phyloP scores from a whole-genome alignment of 2,329 filamentous ascomycete species.

The Curvularia spicifera region DNA sequence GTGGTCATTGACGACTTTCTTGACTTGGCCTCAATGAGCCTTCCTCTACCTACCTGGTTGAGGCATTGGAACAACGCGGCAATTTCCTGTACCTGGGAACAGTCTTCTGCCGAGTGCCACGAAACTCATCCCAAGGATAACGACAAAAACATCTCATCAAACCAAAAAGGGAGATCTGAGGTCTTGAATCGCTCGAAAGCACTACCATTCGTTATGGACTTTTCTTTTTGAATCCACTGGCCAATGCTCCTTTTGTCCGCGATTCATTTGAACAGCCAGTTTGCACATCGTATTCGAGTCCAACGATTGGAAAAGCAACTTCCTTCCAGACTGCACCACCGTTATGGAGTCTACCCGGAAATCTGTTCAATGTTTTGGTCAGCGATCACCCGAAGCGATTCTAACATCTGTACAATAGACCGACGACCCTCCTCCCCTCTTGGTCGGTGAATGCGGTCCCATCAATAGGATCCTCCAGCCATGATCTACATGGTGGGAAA shows the following conservation, averaged over 20 bases:
- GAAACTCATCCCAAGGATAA: neutral
- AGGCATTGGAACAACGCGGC: neutral
- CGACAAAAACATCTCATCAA: neutral
- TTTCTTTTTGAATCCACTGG: neutral
- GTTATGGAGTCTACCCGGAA: neutral
- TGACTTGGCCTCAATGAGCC: neutral
- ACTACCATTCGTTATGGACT: neutral
- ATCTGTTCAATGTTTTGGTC: neutral
- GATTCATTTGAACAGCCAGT: neutral
- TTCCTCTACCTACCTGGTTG: neutral
- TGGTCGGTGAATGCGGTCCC: neutral
- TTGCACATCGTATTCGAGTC: neutral
- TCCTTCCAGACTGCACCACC: neutral
- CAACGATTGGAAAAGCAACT: neutral
- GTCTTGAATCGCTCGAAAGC: neutral
- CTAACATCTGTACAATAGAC: conserved; percentile 17
- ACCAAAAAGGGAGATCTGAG: neutral
- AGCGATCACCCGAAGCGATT: conserved; percentile 5
- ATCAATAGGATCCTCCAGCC: neutral
- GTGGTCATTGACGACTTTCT: neutral
- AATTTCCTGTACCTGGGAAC: neutral
- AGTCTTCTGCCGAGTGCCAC: neutral
- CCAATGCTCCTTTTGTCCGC: neutral
- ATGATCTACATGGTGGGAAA: neutral
- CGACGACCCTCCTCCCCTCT: conserved; percentile 1